Evolutionary conservation across 768 basidiomycete species (phyloP).

Genomic region (Amanita rimosa): DNA sequence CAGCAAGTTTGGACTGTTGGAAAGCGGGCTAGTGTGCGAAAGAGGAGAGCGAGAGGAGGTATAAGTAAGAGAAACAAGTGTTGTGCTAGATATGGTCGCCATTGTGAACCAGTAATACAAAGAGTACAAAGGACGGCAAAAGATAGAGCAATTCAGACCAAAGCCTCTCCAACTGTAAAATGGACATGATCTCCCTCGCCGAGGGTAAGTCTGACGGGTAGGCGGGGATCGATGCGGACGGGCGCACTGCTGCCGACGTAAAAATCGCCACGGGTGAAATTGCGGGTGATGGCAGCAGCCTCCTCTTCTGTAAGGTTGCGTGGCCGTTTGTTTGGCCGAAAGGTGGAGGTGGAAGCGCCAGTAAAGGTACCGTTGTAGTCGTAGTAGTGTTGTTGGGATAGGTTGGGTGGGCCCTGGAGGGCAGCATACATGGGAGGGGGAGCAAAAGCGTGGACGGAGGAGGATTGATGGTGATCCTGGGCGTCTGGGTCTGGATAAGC

Average conservation of each 20-base stretch:
- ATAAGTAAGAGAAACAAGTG: not conserved
- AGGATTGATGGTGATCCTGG: slow-evolving; percentile 32
- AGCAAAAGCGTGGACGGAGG: slow-evolving; percentile 27
- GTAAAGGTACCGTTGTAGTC: slow-evolving; percentile 66
- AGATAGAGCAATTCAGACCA: slow-evolving; percentile 19
- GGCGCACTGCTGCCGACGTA: slow-evolving; percentile 74
- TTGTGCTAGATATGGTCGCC: not conserved
- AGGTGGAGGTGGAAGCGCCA: slow-evolving; percentile 61
- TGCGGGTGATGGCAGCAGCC: slow-evolving; percentile 73
- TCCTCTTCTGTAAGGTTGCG: slow-evolving; percentile 77
- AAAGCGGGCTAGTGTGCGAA: slow-evolving; percentile 14
- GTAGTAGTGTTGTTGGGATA: slow-evolving; percentile 61
- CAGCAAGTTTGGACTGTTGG: slow-evolving; percentile 11
- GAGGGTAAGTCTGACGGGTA: slow-evolving; percentile 69
- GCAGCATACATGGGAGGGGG: slow-evolving; percentile 42
- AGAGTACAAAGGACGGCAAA: slow-evolving; percentile 4
- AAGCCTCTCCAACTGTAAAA: slow-evolving; percentile 35
- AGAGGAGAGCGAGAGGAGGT: not conserved
- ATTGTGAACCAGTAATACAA: slow-evolving; percentile 1
- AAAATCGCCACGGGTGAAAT: slow-evolving; percentile 74
- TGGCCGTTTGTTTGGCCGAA: slow-evolving; percentile 72
- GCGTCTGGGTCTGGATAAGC: slow-evolving; percentile 73
- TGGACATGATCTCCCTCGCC: slow-evolving; percentile 80
- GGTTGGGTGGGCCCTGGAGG: slow-evolving; percentile 31
- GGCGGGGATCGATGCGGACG: slow-evolving; percentile 71